Base-by-base conservation (phyloP, 805 yeast genomes). In the Scheffersomyces amazonensis region DNA sequence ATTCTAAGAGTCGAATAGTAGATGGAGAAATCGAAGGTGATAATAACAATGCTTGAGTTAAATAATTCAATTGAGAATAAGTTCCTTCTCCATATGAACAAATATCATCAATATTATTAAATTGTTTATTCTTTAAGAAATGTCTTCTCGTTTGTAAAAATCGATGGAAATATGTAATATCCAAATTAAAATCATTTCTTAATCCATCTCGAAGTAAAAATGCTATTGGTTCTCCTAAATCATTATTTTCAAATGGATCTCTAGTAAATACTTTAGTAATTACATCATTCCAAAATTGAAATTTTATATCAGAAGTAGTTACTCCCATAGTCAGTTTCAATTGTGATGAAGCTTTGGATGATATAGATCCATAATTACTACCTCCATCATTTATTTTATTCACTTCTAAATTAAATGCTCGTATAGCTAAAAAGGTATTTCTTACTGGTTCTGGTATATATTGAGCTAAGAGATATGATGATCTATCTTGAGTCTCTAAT, bases 21-120 rank as follows among this genome's bases (percentile, higher is more conserved):
- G 80, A 75, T 0, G 86, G 87, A 1, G 83, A 71, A 6, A 81
- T 63, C 2, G 65, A 58, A 2, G 80, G 79, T 3, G 83, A 75
- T n/a, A 81, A 54, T 28, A 81, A 49, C 12, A 79, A 60, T 4
- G 79, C 78, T 48, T 81, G 87, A 7, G 79, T 68, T 12, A 81
- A 60, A 49, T 87, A 87, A 49, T 81, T 81, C 49, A 84, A 62
- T 55, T 85, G 93, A 1, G 95, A 83, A 48, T 73, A 73, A 0
- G 83, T 76, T 1, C 91, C 93, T 58, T 87, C 95, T 1, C 95
- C 95, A 50, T 75, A 81, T 1, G 87, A 74, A 35, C 89, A 83
- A 44, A 87, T 69, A 30, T 75, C 77, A 31, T 81, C 81, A 2
- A 75, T 52, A 6, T 66, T 64, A 9, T 69, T 60, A 35, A 81